Evolutionary conservation across 108 stramenopile genomes (phyloP).

Genomic region (Nitzschia sp.): DNA sequence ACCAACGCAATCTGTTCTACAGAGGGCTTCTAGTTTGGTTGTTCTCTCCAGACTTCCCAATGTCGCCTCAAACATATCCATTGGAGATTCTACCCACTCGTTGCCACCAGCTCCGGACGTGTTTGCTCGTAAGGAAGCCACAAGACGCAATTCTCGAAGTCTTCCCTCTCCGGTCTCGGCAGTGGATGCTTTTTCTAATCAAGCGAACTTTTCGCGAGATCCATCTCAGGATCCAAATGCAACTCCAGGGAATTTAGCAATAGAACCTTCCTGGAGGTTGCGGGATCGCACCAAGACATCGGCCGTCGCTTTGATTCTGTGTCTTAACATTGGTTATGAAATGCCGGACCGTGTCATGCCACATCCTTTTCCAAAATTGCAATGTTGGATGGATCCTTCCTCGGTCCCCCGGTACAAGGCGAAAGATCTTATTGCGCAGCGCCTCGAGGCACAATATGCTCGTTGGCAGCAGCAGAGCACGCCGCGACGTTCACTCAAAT

Average conservation of each 20-base stretch:
- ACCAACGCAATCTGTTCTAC: constrained; percentile 20
- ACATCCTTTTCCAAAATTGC: constrained; percentile 85
- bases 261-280: constrained; percentile 87
- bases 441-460: constrained; percentile 89
- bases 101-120: neutral
- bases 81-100: neutral
- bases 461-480: constrained; percentile 75
- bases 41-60: constrained; percentile 12
- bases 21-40: constrained; percentile 31
- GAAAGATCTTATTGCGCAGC: constrained; percentile 82
- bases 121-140: neutral
- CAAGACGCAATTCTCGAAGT: too few relatives aligned
- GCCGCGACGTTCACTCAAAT: constrained; percentile 52
- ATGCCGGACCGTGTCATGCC: constrained; percentile 93
- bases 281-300: constrained; percentile 93
- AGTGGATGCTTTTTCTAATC: neutral
- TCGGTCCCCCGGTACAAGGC: constrained; percentile 73
- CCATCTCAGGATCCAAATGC: neutral
- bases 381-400: constrained; percentile 96
- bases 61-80: constrained; percentile 3
- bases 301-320: constrained; percentile 90
- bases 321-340: constrained; percentile 91
- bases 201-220: neutral
- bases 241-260: neutral
- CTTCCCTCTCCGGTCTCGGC: neutral